phyloP scores from a whole-genome alignment of 768 basidiomycete species.

The Lactarius deliciosus region DNA sequence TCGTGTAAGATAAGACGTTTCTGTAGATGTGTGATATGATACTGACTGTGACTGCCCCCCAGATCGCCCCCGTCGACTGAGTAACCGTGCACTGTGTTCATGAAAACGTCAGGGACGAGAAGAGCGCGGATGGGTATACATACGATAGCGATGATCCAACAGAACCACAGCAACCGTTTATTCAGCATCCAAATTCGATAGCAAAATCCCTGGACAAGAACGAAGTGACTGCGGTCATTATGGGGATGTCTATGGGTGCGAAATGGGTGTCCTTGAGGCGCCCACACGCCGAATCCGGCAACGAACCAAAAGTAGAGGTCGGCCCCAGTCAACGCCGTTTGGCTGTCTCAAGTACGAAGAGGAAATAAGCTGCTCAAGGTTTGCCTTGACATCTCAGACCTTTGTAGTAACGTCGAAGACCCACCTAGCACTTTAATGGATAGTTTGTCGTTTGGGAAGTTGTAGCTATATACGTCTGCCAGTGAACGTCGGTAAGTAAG shows the following conservation, averaged over 20 bases:
- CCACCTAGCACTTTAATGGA: neutral
- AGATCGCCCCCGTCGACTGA: neutral
- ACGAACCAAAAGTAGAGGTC: neutral
- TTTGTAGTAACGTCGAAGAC: neutral
- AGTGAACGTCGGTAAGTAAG: neutral
- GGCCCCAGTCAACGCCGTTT: neutral
- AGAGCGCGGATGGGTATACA: neutral
- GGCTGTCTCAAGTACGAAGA: neutral
- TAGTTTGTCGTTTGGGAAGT: neutral
- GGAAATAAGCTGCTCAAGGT: neutral
- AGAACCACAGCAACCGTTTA: neutral
- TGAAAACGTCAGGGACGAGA: neutral
- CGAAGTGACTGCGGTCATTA: neutral
- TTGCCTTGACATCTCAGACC: neutral
- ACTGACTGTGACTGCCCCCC: neutral
- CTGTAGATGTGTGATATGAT: neutral
- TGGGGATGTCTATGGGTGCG: neutral
- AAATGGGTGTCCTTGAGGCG: neutral
- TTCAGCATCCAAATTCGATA: neutral
- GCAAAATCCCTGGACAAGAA: neutral
- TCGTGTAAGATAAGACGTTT: neutral
- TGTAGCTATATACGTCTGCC: constrained; percentile 1
- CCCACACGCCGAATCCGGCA: neutral
- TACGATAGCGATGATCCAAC: neutral
- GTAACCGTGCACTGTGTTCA: neutral